Evolutionary conservation across 805 yeast genomes (phyloP), one percentile per base, ranked within the genome.

Genomic region (Candida suzukii): DNA sequence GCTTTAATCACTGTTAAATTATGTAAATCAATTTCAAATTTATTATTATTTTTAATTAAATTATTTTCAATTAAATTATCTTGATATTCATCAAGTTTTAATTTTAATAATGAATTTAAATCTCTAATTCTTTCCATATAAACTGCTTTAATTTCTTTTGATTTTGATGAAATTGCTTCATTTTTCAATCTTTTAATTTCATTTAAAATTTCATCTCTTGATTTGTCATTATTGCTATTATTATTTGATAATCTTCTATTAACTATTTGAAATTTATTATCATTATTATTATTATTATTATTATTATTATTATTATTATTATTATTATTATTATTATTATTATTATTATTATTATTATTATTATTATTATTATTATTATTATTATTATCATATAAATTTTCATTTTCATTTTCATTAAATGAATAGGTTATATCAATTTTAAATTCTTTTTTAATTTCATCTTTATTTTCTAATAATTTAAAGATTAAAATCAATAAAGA

Each of bases 1-100:
- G 88, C 87, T 26, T 67, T 69, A 0, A 61, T 49, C 10, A 76
- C 76, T 9, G 60, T 56, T 41, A 70, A 67, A 0, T 72, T 69
- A 56, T 84, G 93, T 8, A 83, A 66, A 60, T 84, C 91, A 2
- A 81, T 22, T 14, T 32, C 46, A 35, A 52, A 46, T 44, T 1
- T n/a, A n/a, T n/a, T n/a, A n/a, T n/a, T 50, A 6, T 62, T 49
- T 11, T 43, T 31, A 7, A 4, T 12, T 12, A 38, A 4, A 14
- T 27, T 29, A 2, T 13, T 17, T 2, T 16, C 11, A 17, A 42
- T 29, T 6, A 35, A 16, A 7, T 17, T 12, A 4, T 18, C 20
- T 19, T 39, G 11, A 35, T 33, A 5, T 56, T 43, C 46, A 46
- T 47, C 13, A 30, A 40, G 18, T 32, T 58, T 18, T 41, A 46